Evolutionary conservation across 2,329 filamentous ascomycete species (phyloP).

Genomic region (Colletotrichum eremochloae): DNA sequence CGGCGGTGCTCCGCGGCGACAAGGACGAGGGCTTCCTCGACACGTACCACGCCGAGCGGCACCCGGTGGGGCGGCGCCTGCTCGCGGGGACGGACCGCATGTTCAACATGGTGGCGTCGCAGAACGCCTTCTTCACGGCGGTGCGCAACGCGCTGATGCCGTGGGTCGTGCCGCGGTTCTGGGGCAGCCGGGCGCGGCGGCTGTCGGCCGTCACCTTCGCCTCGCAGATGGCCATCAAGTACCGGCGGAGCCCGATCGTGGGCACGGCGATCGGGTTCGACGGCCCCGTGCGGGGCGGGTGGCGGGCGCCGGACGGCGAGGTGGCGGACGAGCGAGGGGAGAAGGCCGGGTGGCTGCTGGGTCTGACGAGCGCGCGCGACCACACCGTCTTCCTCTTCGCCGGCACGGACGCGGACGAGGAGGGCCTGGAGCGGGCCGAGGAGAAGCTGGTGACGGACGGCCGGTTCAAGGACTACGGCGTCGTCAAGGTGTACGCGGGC

Average conservation of each 20-base stretch:
- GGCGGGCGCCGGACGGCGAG: slow-evolving; percentile 59
- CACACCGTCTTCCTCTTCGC: slow-evolving; percentile 53
- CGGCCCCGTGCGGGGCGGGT: slow-evolving; percentile 59
- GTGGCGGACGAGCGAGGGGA: slow-evolving; percentile 40
- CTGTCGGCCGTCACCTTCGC: slow-evolving; percentile 51
- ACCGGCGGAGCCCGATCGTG: slow-evolving; percentile 56
- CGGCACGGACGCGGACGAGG: slow-evolving; percentile 38
- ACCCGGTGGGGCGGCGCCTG: slow-evolving; percentile 59
- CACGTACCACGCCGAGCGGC: slow-evolving; percentile 62
- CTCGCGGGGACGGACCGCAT: slow-evolving; percentile 57
- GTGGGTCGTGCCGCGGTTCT: slow-evolving; percentile 54
- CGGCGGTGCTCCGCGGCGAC: slow-evolving; percentile 39
- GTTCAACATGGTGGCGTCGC: slow-evolving; percentile 55
- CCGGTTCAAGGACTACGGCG: slow-evolving; percentile 35
- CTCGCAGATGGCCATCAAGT: slow-evolving; percentile 58
- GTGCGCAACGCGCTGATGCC: slow-evolving; percentile 56
- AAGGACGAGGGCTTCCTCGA: slow-evolving; percentile 56
- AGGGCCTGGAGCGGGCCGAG: slow-evolving; percentile 27
- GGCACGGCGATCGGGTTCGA: slow-evolving; percentile 48
- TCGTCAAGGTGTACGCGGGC: slow-evolving; percentile 41
- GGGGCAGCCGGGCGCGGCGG: slow-evolving; percentile 44
- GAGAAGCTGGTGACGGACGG: slow-evolving; percentile 32
- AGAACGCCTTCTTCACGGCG: slow-evolving; percentile 51
- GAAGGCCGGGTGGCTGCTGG: slow-evolving; percentile 45
- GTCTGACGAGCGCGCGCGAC: slow-evolving; percentile 45